A percentile compares a stretch with the other conserved stretches of the same genome.
Conservation (phyloP, 306 rosid genomes). For the Clitoria ternatea region DNA sequence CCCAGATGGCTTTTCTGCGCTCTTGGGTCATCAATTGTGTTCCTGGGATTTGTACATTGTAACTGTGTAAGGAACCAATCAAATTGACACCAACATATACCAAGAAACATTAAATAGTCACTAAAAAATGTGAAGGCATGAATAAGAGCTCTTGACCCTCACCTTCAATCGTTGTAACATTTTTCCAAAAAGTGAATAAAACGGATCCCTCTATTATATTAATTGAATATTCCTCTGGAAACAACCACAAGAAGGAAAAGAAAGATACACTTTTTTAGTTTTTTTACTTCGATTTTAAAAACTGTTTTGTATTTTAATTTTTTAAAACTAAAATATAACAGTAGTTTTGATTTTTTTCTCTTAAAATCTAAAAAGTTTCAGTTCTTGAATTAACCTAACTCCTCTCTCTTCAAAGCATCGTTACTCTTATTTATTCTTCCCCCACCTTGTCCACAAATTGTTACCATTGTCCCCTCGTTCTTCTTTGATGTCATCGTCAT, state of each 20-base stretch:
- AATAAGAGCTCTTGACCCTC: background rate
- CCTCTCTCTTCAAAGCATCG: too few species aligned
- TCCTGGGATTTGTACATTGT: slow-evolving; percentile 44
- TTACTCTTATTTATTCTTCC: too few species aligned
- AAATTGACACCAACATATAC: slow-evolving; percentile 1
- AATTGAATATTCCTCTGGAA: slow-evolving; percentile 14
- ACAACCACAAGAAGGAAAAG: background rate
- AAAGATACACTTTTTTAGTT: too few species aligned
- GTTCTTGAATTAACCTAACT: too few species aligned
- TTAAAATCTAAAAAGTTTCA: too few species aligned
- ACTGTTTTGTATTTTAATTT: too few species aligned
- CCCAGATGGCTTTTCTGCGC: slow-evolving; percentile 86
- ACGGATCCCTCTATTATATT: background rate
- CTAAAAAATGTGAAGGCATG: background rate
- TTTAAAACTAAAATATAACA: too few species aligned
- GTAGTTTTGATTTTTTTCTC: too few species aligned
- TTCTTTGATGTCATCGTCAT: too few species aligned
- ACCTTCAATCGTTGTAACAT: background rate
- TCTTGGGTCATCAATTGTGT: slow-evolving; percentile 91
- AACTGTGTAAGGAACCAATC: background rate
- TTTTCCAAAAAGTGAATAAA: background rate
- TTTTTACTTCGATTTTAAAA: too few species aligned
- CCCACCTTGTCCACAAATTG: too few species aligned
- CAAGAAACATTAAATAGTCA: background rate
- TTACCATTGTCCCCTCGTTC: too few species aligned